Evolutionary conservation across 2,329 filamentous ascomycete species (phyloP).

Genomic region (Biscogniauxia sp.): DNA sequence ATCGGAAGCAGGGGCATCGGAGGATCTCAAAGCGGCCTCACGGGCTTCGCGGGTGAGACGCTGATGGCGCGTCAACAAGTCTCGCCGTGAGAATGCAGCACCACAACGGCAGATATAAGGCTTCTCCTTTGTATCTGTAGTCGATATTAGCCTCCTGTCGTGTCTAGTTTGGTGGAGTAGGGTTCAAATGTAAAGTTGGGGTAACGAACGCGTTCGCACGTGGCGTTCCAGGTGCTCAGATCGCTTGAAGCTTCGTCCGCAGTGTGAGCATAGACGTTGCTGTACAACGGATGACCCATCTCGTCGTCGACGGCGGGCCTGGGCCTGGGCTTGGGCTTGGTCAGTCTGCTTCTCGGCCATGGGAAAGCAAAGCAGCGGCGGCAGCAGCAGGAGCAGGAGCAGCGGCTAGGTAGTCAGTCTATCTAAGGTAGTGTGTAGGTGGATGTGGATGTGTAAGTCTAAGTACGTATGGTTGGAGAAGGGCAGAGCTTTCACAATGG

Average conservation of each 20-base stretch:
- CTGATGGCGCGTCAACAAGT: constrained; percentile 44
- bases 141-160: constrained; percentile 10
- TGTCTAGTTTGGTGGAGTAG: constrained; percentile 16
- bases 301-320: constrained; percentile 26
- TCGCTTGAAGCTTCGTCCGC: constrained; percentile 43
- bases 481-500: constrained; percentile 17
- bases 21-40: constrained; percentile 27
- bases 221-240: constrained; percentile 47
- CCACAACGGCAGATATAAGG: constrained; percentile 45
- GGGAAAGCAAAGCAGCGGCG: constrained; percentile 7
- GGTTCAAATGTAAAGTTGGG: constrained; percentile 23
- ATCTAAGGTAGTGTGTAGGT: not conserved
- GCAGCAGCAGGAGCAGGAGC: not conserved
- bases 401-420: not conserved
- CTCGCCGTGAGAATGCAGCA: constrained; percentile 43
- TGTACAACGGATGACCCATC: constrained; percentile 29
- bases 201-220: constrained; percentile 44
- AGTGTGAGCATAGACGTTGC: constrained; percentile 39
- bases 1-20: constrained; percentile 29
- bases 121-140: constrained; percentile 46
- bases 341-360: constrained; percentile 32
- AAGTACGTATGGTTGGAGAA: constrained; percentile 18
- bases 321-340: constrained; percentile 23
- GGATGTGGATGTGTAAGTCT: not conserved
- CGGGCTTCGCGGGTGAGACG: constrained; percentile 37